phyloP scores from a whole-genome alignment of 306 rosid genomes.

The Senna siamea region DNA sequence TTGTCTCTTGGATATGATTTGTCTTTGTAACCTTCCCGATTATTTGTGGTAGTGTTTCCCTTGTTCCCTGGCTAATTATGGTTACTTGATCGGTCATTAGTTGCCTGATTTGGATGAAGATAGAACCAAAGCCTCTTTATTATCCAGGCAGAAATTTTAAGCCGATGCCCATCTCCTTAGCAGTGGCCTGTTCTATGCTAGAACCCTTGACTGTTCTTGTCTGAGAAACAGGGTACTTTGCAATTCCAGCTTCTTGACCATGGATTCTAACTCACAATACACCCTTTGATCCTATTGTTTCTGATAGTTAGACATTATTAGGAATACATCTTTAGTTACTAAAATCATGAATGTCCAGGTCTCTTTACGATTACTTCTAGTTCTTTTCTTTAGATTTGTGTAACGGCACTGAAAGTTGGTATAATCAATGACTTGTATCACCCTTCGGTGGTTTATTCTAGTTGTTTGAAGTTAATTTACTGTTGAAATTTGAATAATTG shows the following conservation, averaged over 20 bases:
- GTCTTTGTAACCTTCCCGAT: not conserved
- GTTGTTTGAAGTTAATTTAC: constrained; percentile 1
- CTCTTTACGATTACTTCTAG: not conserved
- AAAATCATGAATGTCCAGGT: not conserved
- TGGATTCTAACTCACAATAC: not conserved
- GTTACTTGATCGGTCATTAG: not conserved
- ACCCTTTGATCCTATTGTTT: not conserved
- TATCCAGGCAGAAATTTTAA: not conserved
- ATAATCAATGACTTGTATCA: not conserved
- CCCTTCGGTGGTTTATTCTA: not conserved
- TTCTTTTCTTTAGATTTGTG: not conserved
- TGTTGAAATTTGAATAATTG: constrained; percentile 7
- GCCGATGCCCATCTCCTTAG: not conserved
- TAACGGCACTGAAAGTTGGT: not conserved
- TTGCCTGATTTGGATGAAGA: not conserved
- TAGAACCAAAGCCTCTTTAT: not conserved
- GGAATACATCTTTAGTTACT: not conserved
- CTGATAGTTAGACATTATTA: not conserved
- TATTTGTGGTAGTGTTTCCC: not conserved
- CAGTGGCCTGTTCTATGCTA: not conserved
- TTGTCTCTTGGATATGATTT: not conserved
- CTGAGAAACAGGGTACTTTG: not conserved
- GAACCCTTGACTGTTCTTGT: not conserved
- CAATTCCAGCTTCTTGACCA: not conserved
- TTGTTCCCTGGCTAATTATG: not conserved